Conservation (phyloP, 2,329 filamentous ascomycete genomes). For the Madurella mycetomatis region DNA sequence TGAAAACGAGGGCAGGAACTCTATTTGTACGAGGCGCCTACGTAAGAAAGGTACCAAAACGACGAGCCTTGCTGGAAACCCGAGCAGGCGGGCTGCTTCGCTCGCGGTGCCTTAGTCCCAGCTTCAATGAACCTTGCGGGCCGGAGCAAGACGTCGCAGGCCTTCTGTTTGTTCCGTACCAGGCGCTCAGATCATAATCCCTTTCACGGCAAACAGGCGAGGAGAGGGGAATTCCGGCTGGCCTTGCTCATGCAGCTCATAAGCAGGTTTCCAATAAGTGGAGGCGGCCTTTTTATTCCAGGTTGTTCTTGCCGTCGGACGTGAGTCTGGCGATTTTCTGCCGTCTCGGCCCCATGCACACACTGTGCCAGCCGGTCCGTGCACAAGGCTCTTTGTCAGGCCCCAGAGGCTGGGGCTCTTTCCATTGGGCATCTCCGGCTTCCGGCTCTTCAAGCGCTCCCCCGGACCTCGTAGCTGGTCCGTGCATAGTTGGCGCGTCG, state of each 20-base stretch:
- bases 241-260: not conserved
- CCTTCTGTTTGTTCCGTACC: not conserved
- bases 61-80: not conserved
- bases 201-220: not conserved
- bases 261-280: not conserved
- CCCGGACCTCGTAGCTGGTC: not conserved
- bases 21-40: not conserved
- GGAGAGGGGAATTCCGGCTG: not conserved
- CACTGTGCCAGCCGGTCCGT: not conserved
- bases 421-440: no score
- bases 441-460: no score
- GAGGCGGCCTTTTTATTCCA: not conserved
- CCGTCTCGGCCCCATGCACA: no score
- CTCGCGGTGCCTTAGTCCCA: not conserved
- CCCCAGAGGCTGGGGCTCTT: not conserved
- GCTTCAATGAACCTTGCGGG: not conserved
- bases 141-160: not conserved
- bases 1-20: not conserved
- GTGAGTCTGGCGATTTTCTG: not conserved
- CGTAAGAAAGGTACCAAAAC: not conserved
- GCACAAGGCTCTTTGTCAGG: not conserved
- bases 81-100: not conserved
- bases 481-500: constrained; percentile 21
- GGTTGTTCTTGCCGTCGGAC: not conserved
- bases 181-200: not conserved